Evolutionary conservation across 2,329 filamentous ascomycete genomes (phyloP), one percentile per base, ranked within the genome.

Genomic region (Fusarium transvaalense): DNA sequence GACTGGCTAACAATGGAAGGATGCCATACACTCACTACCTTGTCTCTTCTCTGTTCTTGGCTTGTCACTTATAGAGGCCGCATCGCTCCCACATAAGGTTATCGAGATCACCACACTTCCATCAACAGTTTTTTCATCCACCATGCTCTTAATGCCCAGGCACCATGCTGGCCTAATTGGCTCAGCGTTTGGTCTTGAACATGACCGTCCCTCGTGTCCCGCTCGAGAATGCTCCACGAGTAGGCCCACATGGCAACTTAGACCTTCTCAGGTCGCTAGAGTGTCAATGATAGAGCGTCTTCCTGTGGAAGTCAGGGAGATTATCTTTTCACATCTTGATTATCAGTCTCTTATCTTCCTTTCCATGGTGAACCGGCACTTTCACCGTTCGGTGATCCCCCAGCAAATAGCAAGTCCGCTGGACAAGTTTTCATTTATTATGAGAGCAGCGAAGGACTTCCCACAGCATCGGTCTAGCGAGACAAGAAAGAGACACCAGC

Each of bases 301-400:
- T 12, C 79, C 80, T 1, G 45, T 51, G 19, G 76, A 79, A 52
- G 56, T 82, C 14, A 77, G 78, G 38, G 64, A 65, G 3, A 76
- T 78, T 34, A 71, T 82, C 41, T 77, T 77, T 53, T 75, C 74
- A 7, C 51, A 76, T 27, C 66, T 82, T n/a, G 79, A 81, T 67
- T 82, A 82, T 46, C 77, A 80, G 63, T 75, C 78, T n/a, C 75
- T 82, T 32, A 82, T 82, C 43, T 74, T 77, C 53, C 71, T 82
- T 8, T 82, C 79, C 2, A 77, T 76, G 23, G 74, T 74, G 69
- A 82, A 78, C 57, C 73, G 74, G 34, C 74, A 77, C 62, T 78
- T 81, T 59, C 68, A 80, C 56, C 72, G 64, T 32, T 63, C 67
- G 7, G 72, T 82, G 48, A 67, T 79, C 29, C 78, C 80, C 4